Evolutionary conservation across 768 basidiomycete genomes (phyloP), one percentile per base, ranked within the genome.

Genomic region (Tubosaeta brunneosetosa): DNA sequence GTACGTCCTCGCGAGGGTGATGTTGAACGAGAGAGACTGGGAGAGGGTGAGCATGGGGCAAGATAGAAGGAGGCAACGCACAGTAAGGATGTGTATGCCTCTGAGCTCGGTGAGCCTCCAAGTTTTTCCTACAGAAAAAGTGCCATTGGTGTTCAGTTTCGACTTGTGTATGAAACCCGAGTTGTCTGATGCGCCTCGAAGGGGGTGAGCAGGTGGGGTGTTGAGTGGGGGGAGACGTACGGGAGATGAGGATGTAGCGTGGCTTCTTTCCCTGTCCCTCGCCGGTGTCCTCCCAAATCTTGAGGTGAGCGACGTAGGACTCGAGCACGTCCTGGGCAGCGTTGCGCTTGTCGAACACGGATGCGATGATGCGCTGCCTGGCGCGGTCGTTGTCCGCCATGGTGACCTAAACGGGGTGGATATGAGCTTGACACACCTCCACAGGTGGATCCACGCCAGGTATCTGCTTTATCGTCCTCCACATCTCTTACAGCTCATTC

Each of bases 81-180:
- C 94, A 64, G 77, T 79, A 33, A 80, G 53, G 44, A 95, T 86
- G 58, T 94, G 86, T 42, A 99, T 66, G 36, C 73, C 83, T 56
- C 88, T 81, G 60, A 98, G 77, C 69, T 97, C 94, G 38, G 82
- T 68, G 45, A 98, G 71, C 54, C 75, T 79, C 97, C 97, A 99
- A 2, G 95, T 92, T 75, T 99, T 99, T 6, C 97, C 97, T 44
- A 98, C 91, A 8, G 93, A 97, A 71, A 95, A 98, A 0, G 91
- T 81, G 32, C 90, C 87, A 65, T 97, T 98, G 40, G 86, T 85
- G 66, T 99, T 98, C 58, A 91, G 74, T 73, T 98, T 98, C 2
- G 94, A 93, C 72, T 99, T 99, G 80, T 99, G 94, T 17, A 99
- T 81, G 67, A 85, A 83, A 1, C 85, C 85, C 44, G 75, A 71